phyloP scores from a whole-genome alignment of 176 grass and related monocot genomes.

The Zoysia pacifica region DNA sequence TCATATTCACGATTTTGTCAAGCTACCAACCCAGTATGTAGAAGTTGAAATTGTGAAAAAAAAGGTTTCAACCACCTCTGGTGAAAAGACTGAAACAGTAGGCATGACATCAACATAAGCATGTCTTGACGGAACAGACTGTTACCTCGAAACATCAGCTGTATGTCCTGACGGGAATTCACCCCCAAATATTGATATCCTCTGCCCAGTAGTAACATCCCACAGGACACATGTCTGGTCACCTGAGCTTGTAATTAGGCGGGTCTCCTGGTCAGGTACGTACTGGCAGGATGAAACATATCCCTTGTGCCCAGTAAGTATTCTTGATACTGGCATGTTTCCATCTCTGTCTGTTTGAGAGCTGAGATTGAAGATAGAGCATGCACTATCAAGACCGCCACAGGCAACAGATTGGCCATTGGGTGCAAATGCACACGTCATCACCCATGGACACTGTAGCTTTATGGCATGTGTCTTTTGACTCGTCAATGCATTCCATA shows the following conservation, averaged over 20 bases:
- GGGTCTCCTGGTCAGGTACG: slow-evolving; percentile 85
- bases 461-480: slow-evolving; percentile 99
- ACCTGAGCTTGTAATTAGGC: slow-evolving; percentile 83
- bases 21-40: neutral
- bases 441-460: slow-evolving; percentile 92
- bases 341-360: slow-evolving; percentile 90
- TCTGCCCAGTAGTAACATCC: slow-evolving; percentile 98
- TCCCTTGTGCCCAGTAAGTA: slow-evolving; percentile 95
- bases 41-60: neutral
- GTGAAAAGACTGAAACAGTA: neutral
- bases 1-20: slow-evolving; percentile 15
- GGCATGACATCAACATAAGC: neutral
- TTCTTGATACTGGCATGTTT: slow-evolving; percentile 76
- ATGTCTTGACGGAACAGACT: slow-evolving; percentile 29
- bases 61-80: slow-evolving; percentile 11
- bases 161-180: slow-evolving; percentile 99
- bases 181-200: slow-evolving; percentile 93
- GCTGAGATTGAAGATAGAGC: slow-evolving; percentile 96
- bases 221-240: slow-evolving; percentile 92
- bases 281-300: slow-evolving; percentile 96
- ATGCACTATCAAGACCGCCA: slow-evolving; percentile 96
- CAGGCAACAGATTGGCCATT: slow-evolving; percentile 95
- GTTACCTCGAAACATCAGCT: slow-evolving; percentile 86
- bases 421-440: slow-evolving; percentile 95
- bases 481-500: slow-evolving; percentile 99